Conservation (phyloP, 1,284 basidiomycete species). For the Cutaneotrichosporon sp. region DNA sequence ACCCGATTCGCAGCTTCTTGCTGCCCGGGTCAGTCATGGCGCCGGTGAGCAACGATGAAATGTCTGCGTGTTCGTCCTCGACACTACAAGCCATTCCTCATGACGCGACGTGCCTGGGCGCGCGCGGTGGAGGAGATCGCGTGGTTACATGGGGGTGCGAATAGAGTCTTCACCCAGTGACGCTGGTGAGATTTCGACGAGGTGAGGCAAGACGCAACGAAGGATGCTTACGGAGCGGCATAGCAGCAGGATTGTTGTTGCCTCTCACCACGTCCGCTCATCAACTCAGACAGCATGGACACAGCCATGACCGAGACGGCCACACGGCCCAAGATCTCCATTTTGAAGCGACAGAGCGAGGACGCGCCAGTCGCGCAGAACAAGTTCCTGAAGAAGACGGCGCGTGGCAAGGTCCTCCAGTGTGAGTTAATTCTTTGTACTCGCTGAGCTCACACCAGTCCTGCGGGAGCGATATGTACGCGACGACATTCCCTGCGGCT, state of each 20-base stretch:
- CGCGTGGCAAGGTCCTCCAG: constrained; percentile 87
- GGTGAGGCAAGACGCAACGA: too few species aligned
- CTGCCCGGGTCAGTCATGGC: constrained; percentile 2
- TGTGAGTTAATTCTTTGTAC: constrained; percentile 51
- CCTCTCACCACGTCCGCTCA: not conserved
- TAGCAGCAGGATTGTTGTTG: too few species aligned
- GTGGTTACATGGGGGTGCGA: not conserved
- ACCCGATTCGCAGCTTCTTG: constrained; percentile 59
- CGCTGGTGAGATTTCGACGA: not conserved
- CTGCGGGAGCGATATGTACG: constrained; percentile 92
- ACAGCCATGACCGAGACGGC: constrained; percentile 4
- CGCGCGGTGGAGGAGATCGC: not conserved
- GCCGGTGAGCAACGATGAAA: not conserved
- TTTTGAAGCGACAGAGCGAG: constrained; percentile 65
- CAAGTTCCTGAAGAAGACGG: constrained; percentile 93
- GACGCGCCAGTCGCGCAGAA: constrained; percentile 73
- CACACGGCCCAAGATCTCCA: constrained; percentile 56
- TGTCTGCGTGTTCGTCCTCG: not conserved
- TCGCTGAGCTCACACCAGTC: constrained; percentile 51
- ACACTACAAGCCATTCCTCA: not conserved
- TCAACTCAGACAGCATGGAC: constrained; percentile 19
- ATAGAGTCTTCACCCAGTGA: not conserved
- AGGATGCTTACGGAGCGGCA: not conserved
- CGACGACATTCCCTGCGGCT: constrained; percentile 88
- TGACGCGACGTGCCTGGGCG: too few species aligned